Base-by-base conservation (phyloP, 1,284 basidiomycete genomes). In the Boletellus deceptivus region DNA sequence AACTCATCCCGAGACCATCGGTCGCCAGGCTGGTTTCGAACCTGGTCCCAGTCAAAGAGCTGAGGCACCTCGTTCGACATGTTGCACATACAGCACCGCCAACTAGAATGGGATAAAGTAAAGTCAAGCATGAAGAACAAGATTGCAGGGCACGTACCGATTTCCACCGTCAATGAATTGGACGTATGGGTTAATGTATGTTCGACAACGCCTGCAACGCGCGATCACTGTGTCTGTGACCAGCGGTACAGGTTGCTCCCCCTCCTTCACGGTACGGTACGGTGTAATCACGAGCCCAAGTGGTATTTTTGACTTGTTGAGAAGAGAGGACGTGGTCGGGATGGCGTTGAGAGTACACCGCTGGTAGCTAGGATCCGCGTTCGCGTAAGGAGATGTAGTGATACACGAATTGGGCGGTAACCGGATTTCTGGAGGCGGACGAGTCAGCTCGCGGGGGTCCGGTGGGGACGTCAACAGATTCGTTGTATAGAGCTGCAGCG, bases 51-150 rank as follows among this genome's bases (percentile, higher is more conserved):
- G 71, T 99, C 97, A 67, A 99, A 99, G 49, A 98, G 78, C 67
- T 98, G 95, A 8, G 97, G 97, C 1, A 99, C 96, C 71, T 99
- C 97, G 70, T 99, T 99, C 52, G 91, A 91, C 80, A 99, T 87
- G 63, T 90, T 93, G 73, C 97, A 99, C 93, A 99, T 95, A 75
- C 93, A 98, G 71, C 97, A 99, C 70, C 97, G 92, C 97, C 97
- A 98, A 55, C 86, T 87, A 38, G 34, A 42, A 52, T 50, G 20
- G 25, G 45, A 57, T 60, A 22, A 53, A 50, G 52, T 17, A 17
- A 35, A 35, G 6, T 49, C 33, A 43, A 56, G 7, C 20, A 4
- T 11, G 11, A 31, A 34, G 11, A 31, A 18, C 2, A 18, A 41
- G 34, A 27, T 11, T 17, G 6, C 1, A 20, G 6, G 37, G 14